phyloP scores from a whole-genome alignment of 345 rosid genomes.

The Anacardium occidentale region DNA sequence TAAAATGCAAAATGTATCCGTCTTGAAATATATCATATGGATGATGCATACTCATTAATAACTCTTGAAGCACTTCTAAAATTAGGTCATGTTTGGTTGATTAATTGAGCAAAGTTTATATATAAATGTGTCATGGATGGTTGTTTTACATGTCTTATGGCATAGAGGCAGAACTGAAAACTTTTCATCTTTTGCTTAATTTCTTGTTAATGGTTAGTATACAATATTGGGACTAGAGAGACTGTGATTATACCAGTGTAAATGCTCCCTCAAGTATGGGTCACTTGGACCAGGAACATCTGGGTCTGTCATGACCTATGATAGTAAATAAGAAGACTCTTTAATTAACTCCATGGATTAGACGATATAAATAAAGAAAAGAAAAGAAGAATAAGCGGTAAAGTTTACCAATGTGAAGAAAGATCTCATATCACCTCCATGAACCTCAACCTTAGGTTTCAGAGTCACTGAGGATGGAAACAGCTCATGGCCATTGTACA shows the following conservation, averaged over 20 bases:
- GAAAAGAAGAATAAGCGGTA: not conserved
- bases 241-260: conserved; percentile 67
- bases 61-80: not conserved
- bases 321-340: not conserved
- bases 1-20: too few species aligned
- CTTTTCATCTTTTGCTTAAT: too few species aligned
- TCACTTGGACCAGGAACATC: conserved; percentile 99
- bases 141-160: too few species aligned
- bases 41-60: not conserved
- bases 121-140: too few species aligned
- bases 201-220: too few species aligned
- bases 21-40: too few species aligned
- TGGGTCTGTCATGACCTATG: conserved; percentile 95
- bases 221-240: not conserved
- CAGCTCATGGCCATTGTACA: conserved; percentile 84
- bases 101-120: not conserved
- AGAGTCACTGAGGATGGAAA: conserved; percentile 68
- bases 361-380: not conserved
- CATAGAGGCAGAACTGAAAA: not conserved
- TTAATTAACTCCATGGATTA: not conserved
- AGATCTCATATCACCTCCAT: conserved; percentile 84
- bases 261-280: conserved; percentile 88
- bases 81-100: not conserved
- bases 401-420: conserved; percentile 87
- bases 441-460: conserved; percentile 87